phyloP scores from a whole-genome alignment of 257 asterid species.

The Hygrophila difformis region DNA sequence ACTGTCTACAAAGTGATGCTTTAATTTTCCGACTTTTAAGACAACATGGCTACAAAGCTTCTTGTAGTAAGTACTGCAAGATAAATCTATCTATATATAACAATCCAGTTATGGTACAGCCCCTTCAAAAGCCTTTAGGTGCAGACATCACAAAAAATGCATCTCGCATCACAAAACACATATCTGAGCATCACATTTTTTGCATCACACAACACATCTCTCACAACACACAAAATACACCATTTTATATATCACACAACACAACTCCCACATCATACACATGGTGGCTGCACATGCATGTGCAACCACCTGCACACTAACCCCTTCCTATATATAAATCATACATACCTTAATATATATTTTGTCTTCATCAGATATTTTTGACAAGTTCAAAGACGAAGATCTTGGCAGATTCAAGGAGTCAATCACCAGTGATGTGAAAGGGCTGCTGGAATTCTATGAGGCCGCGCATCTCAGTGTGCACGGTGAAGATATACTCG shows the following conservation, averaged over 20 bases:
- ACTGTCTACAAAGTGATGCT: neutral
- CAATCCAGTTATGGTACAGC: too few species aligned
- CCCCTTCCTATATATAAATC: neutral
- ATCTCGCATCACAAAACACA: too few species aligned
- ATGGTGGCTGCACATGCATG: too few species aligned
- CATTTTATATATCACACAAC: too few species aligned
- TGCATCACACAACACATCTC: too few species aligned
- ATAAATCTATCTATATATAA: too few species aligned
- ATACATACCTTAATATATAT: too few species aligned
- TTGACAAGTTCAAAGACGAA: conserved; percentile 10
- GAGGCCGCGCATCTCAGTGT: conserved; percentile 16
- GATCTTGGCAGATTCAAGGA: neutral
- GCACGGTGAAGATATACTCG: conserved; percentile 13
- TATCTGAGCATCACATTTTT: too few species aligned
- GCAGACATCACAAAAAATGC: too few species aligned
- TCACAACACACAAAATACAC: too few species aligned
- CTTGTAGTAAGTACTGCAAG: neutral
- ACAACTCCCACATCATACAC: too few species aligned
- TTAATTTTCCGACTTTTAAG: neutral
- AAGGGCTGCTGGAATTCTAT: conserved; percentile 15
- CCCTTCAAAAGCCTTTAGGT: too few species aligned
- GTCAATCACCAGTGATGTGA: neutral
- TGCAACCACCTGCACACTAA: neutral
- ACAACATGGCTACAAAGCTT: neutral
- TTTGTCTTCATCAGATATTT: conserved; percentile 1